Base-by-base conservation (phyloP, 306 rosid species). In the Carpinus viminea region DNA sequence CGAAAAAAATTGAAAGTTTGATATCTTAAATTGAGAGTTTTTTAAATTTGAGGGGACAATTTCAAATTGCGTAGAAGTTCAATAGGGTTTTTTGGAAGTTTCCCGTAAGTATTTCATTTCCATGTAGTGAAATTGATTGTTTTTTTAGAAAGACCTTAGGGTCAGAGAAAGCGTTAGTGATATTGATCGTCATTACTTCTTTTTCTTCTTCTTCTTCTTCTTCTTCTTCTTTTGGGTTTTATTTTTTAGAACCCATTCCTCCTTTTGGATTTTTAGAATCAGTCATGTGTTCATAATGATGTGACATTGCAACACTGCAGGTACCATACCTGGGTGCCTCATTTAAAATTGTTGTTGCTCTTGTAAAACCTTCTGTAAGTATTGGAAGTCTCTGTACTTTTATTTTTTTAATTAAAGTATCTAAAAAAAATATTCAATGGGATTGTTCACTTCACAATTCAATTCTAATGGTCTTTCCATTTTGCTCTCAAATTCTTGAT, bases 301-400 rank as follows among this genome's bases (percentile, higher is more conserved):
- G 74, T 16, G 68, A 60, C 17, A 45, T 71, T 81, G 41, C 59
- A 69, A 65, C 71, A 75, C 69, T 77, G 83, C 87, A 93, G 97
- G 97, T 93, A 18, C 90, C 98, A 50, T 93, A 81, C 76, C 76
- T 93, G n/a, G 83, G 92, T 82, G 90, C 93, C 57, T 89, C 96
- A 56, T 87, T 93, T 81, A 89, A 91, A 62, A 77, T 86, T 52
- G 66, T 93, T 73, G 88, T 83, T 74, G 83, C 89, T 71, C 94
- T 93, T 53, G 91, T 89, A 82, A 93, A 80, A 75, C 98, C 98
- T 59, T 56, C 91, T 3, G 98, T 93, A 60, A 89, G 98, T 85
- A 71, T 38, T 70, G 17, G 12, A 78, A 36, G 12, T 43, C 20
- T 76, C 17, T 5, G 18, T 70, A 76, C 46, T 52, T 20, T 72